Conservation (phyloP, 2,329 filamentous ascomycete genomes). For the Drechslerella stenobrocha region DNA sequence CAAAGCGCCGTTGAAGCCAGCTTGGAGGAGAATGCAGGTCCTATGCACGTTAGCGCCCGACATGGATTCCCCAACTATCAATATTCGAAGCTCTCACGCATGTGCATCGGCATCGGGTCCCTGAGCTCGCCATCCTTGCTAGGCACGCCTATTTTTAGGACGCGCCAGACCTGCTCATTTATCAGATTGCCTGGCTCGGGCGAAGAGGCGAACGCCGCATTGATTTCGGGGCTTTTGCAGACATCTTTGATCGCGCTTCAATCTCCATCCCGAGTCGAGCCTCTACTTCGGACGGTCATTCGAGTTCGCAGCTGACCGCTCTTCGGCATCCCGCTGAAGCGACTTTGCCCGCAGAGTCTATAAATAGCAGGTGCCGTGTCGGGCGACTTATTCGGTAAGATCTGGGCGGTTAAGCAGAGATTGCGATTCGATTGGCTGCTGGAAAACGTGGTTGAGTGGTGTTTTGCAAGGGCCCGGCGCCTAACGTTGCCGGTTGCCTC, state of each 20-base stretch:
- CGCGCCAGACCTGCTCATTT: conserved; percentile 19
- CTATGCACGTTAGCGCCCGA: conserved; percentile 48
- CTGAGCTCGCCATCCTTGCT: conserved; percentile 25
- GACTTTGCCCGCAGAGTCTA: conserved; percentile 11
- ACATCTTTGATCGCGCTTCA: too few species aligned
- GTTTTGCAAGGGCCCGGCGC: conserved; percentile 35
- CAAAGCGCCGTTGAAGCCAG: conserved; percentile 9
- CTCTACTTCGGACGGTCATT: neutral
- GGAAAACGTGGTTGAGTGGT: conserved; percentile 41
- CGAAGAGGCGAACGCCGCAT: too few species aligned
- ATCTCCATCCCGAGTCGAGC: too few species aligned
- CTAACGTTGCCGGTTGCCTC: too few species aligned
- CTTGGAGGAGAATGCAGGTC: conserved; percentile 38
- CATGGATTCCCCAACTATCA: conserved; percentile 49
- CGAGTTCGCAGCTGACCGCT: neutral
- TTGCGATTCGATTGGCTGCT: conserved; percentile 32
- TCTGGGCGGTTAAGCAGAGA: conserved; percentile 49
- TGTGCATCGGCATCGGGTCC: conserved; percentile 23
- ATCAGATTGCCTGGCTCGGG: too few species aligned
- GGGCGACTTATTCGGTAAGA: conserved; percentile 45
- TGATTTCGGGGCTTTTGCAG: too few species aligned
- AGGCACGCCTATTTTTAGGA: conserved; percentile 46
- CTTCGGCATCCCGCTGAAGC: neutral
- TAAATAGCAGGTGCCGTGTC: conserved; percentile 38
- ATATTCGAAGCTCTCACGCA: conserved; percentile 31